Evolutionary conservation across 1,284 basidiomycete genomes (phyloP), one percentile per base, ranked within the genome.

Genomic region (Wolfiporia cocos): DNA sequence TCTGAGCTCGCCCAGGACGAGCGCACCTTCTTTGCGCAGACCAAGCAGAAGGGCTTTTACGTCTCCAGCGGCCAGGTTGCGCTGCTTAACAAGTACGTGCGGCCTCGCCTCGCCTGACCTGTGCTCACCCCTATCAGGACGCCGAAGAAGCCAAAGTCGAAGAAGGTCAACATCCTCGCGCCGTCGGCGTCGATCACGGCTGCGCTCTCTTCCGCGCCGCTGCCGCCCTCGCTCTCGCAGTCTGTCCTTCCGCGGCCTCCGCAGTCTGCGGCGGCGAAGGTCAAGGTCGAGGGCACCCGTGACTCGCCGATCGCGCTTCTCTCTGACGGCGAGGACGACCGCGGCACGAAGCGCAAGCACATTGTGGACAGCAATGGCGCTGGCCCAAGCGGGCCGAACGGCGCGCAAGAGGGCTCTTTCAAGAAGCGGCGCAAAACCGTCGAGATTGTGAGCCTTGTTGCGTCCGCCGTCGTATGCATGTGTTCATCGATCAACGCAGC

Each of bases 11-110:
- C 80, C 17, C 70, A 94, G 32, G 93, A 97, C 65, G 85, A 94
- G 57, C 84, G 92, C 1, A 92, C 87, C 2, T 90, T 81, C 65
- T 89, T 92, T 56, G 90, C 87, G n/a, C 85, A 92, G 63, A 94
- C 93, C 2, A 92, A 89, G 63, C 88, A 94, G 54, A 84, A 91
- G 54, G 94, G 94, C 1, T 97, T 94, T 68, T 96, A 94, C 56
- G 92, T 97, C 17, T 88, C 86, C 11, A 76, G 76, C 20, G 92
- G 92, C 1, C 81, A 88, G 49, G 84, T 95, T 5, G 89, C 90
- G 4, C 62, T 94, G n/a, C 66, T 89, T 49, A 85, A 88, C 66
- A 82, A 79, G 75, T 74, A 50, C 43, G 73, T 58, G 11, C n/a
- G 20, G 14, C 22, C 41, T 19, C 12, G 32, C 26, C 33, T 29